phyloP scores from a whole-genome alignment of 164 flowering plant genomes.

The Buxus sempervirens region DNA sequence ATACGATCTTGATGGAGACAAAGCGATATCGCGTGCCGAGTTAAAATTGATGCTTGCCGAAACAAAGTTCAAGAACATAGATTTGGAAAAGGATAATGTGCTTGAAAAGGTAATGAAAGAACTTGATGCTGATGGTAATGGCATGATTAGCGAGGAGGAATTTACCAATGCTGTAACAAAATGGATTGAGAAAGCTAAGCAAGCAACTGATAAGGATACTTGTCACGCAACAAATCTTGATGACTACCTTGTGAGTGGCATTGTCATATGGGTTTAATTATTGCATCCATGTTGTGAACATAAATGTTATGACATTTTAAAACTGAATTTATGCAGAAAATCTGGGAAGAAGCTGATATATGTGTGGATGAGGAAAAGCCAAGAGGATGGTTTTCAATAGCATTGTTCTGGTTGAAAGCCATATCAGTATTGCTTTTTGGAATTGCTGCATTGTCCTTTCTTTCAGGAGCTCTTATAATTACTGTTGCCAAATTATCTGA shows the following conservation, averaged over 20 bases:
- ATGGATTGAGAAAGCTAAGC: neutral
- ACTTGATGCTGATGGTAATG: slow-evolving; percentile 8
- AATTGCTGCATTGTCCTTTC: slow-evolving; percentile 10
- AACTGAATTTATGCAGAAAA: slow-evolving; percentile 2
- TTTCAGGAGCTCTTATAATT: slow-evolving; percentile 37
- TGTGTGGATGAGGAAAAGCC: neutral
- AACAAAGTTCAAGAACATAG: neutral
- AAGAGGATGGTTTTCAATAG: neutral
- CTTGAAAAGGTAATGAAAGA: slow-evolving; percentile 5
- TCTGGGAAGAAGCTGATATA: neutral
- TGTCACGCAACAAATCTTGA: neutral
- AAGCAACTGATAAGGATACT: neutral
- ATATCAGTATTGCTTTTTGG: slow-evolving; percentile 18
- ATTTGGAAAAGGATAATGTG: neutral
- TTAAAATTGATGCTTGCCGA: slow-evolving; percentile 1
- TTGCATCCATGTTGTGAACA: too few species aligned
- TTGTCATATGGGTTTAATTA: too few species aligned
- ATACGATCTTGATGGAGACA: slow-evolving; percentile 7
- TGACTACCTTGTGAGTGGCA: neutral
- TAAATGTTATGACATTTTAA: slow-evolving; percentile 11
- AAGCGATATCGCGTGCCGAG: slow-evolving; percentile 10
- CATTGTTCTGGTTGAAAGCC: slow-evolving; percentile 10
- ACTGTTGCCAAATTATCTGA: slow-evolving; percentile 28
- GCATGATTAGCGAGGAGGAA: slow-evolving; percentile 10
- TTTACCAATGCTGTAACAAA: slow-evolving; percentile 7